Evolutionary conservation across 2,329 filamentous ascomycete species (phyloP).

Genomic region (Dactylellina cionopaga): DNA sequence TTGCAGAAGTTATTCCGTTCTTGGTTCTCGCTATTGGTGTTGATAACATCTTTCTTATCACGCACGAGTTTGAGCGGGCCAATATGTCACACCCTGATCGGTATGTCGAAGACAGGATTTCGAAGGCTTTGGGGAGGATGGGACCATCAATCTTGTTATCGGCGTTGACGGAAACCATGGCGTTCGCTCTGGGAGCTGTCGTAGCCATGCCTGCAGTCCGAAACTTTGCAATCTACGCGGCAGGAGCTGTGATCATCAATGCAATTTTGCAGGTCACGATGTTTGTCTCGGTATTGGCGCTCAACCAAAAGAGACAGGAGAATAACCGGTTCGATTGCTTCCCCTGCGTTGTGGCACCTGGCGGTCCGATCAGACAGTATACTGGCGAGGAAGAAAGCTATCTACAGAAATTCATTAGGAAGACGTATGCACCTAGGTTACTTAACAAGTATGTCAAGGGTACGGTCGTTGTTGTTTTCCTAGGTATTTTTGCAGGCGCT

Average conservation of each 20-base stretch:
- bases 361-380: conserved; percentile 68
- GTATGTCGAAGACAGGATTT: conserved; percentile 83
- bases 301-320: conserved; percentile 92
- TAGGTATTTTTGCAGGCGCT: conserved; percentile 85
- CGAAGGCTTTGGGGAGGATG: conserved; percentile 91
- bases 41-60: conserved; percentile 98
- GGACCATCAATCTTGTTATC: conserved; percentile 96
- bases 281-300: conserved; percentile 88
- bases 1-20: conserved; percentile 97
- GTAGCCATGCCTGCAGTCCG: conserved; percentile 98
- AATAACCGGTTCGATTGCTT: conserved; percentile 89
- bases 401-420: conserved; percentile 88
- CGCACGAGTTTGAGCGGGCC: conserved; percentile 96
- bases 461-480: conserved; percentile 79
- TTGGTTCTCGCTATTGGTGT: conserved; percentile 95
- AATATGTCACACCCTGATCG: conserved; percentile 92
- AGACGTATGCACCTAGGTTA: conserved; percentile 83
- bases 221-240: conserved; percentile 96
- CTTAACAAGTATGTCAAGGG: conserved; percentile 83
- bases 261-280: conserved; percentile 96
- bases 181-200: conserved; percentile 89
- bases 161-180: conserved; percentile 90
- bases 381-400: conserved; percentile 84
- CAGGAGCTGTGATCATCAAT: conserved; percentile 95
- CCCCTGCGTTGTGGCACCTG: conserved; percentile 81